Percentiles rank a stretch among this genome's conserved stretches.
Conservation (phyloP, 2,329 filamentous ascomycete genomes). For the Myrmaecium sp. region DNA sequence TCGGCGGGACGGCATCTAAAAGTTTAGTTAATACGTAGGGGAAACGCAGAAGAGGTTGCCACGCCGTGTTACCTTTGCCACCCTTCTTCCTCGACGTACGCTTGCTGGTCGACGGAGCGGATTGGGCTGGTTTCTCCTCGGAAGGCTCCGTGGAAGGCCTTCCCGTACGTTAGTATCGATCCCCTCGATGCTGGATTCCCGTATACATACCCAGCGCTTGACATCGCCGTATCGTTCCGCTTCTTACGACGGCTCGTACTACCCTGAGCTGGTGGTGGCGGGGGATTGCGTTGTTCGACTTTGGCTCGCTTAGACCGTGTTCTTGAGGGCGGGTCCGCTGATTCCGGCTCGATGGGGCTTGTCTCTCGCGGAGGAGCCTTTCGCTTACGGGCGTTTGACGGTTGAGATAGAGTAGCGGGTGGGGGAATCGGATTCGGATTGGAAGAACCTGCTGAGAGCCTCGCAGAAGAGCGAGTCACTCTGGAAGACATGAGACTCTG, state of each 20-base stretch:
- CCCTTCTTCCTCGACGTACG: conserved; percentile 57
- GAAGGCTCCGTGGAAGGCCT: conserved; percentile 48
- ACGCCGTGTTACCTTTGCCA: conserved; percentile 30
- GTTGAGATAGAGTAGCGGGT: conserved; percentile 25
- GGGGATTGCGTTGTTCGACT: conserved; percentile 41
- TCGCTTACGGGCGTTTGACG: conserved; percentile 50
- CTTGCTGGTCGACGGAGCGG: conserved; percentile 50
- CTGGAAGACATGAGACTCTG: conserved; percentile 80
- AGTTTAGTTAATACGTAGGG: conserved; percentile 11
- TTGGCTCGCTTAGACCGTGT: conserved; percentile 34
- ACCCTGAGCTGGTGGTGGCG: conserved; percentile 21
- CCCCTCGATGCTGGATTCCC: conserved; percentile 6
- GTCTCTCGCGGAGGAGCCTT: conserved; percentile 41
- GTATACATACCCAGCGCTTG: conserved; percentile 47
- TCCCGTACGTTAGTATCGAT: conserved; percentile 13
- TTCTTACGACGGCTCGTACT: conserved; percentile 36
- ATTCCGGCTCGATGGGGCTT: conserved; percentile 31
- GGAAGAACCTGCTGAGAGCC: conserved; percentile 56
- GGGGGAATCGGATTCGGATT: conserved; percentile 22
- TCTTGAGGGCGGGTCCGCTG: conserved; percentile 15
- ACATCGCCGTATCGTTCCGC: conserved; percentile 53
- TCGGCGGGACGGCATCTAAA: conserved; percentile 8
- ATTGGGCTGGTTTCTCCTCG: conserved; percentile 40
- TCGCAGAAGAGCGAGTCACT: conserved; percentile 88
- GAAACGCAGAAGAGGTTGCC: conserved; percentile 6